Conservation (phyloP, 2,329 filamentous ascomycete genomes). For the Diaporthe sp. region DNA sequence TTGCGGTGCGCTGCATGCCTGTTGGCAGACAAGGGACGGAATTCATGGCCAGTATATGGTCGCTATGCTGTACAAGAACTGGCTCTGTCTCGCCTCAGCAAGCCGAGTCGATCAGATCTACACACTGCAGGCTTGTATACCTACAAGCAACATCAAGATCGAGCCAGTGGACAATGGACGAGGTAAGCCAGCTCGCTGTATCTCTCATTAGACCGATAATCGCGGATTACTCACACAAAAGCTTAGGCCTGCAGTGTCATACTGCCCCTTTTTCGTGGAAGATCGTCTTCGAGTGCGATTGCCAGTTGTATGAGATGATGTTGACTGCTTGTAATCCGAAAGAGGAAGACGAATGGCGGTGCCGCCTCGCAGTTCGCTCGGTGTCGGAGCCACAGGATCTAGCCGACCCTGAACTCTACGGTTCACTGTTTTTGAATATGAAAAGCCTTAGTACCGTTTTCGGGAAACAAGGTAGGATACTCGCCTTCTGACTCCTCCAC, state of each 20-base stretch:
- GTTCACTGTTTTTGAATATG: slow-evolving; percentile 77
- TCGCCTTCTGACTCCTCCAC: background rate
- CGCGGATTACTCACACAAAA: background rate
- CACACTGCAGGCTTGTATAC: slow-evolving; percentile 80
- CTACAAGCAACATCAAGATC: slow-evolving; percentile 74
- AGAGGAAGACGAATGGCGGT: slow-evolving; percentile 87
- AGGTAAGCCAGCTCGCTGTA: slow-evolving; percentile 63
- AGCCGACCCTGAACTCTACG: slow-evolving; percentile 62
- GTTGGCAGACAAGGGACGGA: slow-evolving; percentile 80
- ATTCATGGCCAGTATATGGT: slow-evolving; percentile 87
- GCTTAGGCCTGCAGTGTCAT: slow-evolving; percentile 85
- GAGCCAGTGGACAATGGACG: slow-evolving; percentile 82
- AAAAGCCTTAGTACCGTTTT: slow-evolving; percentile 82
- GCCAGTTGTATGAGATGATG: slow-evolving; percentile 86
- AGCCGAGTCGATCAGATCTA: slow-evolving; percentile 77
- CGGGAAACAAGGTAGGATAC: slow-evolving; percentile 73
- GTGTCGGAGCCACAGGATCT: slow-evolving; percentile 54
- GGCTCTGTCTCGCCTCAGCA: slow-evolving; percentile 81
- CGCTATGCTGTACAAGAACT: slow-evolving; percentile 85
- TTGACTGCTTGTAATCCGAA: slow-evolving; percentile 86
- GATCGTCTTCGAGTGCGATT: slow-evolving; percentile 82
- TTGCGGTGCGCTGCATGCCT: slow-evolving; percentile 86
- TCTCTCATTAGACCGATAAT: background rate
- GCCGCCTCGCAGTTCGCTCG: slow-evolving; percentile 68
- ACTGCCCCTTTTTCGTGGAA: slow-evolving; percentile 94